These are phyloP conservation scores for Nicotiana rustica DNA, from an alignment of 305 asterid species.

Conservation along the genomic window DNA sequence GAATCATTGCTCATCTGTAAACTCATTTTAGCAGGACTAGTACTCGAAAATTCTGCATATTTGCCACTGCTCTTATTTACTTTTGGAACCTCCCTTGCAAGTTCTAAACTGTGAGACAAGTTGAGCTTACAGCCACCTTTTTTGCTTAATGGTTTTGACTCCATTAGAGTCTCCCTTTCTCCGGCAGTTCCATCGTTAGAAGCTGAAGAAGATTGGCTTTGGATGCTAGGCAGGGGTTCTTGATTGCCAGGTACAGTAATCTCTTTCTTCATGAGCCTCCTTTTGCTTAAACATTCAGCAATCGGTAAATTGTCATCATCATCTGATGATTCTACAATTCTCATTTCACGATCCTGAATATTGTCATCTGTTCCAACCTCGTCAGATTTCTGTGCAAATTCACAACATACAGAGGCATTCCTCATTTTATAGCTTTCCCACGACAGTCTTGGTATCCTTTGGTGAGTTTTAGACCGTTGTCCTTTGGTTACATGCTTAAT, in stretches of 20 bases:
- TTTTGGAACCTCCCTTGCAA: constrained; percentile 3
- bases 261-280: constrained; percentile 4
- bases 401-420: background rate
- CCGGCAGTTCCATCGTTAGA: constrained; percentile 4
- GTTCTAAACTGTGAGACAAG: background rate
- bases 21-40: constrained; percentile 2
- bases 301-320: constrained; percentile 29
- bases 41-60: background rate
- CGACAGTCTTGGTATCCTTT: background rate
- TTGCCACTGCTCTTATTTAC: background rate
- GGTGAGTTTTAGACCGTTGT: constrained; percentile 3
- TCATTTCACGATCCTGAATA: background rate
- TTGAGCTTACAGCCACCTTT: background rate
- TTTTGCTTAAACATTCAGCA: background rate
- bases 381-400: background rate
- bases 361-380: background rate
- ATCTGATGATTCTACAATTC: background rate
- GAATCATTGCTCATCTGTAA: background rate
- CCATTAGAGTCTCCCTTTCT: background rate
- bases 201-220: constrained; percentile 7
- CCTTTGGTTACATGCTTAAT: background rate
- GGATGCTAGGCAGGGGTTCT: background rate
- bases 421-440: background rate
- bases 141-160: background rate
- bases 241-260: constrained; percentile 1